Conservation (phyloP, 2,329 filamentous ascomycete genomes). For the Gnomoniopsis smithogilvyi region DNA sequence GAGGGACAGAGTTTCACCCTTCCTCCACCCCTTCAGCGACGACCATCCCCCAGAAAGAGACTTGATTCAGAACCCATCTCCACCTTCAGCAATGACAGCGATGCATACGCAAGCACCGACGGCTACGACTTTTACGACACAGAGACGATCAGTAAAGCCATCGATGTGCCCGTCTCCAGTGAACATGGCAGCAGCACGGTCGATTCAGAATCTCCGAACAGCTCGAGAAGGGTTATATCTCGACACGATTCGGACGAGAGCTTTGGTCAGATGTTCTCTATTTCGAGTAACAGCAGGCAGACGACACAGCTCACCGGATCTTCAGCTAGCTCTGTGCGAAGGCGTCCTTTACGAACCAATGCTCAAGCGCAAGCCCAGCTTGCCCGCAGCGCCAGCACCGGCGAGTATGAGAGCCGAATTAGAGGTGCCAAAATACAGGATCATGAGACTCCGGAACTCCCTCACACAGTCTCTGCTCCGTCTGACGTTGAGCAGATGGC, state of each 20-base stretch:
- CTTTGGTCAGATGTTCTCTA: constrained; percentile 56
- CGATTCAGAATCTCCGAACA: constrained; percentile 30
- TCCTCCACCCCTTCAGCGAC: constrained; percentile 36
- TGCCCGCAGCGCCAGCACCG: constrained; percentile 26
- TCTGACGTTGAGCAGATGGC: constrained; percentile 19
- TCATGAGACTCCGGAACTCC: not conserved
- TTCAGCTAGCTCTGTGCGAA: constrained; percentile 27
- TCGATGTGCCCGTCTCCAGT: constrained; percentile 47
- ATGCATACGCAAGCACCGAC: constrained; percentile 50
- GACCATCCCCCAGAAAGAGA: constrained; percentile 34
- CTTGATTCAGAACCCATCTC: constrained; percentile 51
- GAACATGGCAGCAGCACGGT: constrained; percentile 37
- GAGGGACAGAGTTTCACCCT: constrained; percentile 50
- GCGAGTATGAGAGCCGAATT: constrained; percentile 44
- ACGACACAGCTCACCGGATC: constrained; percentile 35
- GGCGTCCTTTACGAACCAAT: constrained; percentile 6
- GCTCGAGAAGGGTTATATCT: constrained; percentile 25
- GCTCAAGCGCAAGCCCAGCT: constrained; percentile 4
- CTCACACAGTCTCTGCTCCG: not conserved
- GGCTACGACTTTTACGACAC: constrained; percentile 66
- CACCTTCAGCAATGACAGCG: constrained; percentile 47
- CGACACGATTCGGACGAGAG: constrained; percentile 59
- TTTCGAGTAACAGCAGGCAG: constrained; percentile 47
- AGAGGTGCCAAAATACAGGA: constrained; percentile 29
- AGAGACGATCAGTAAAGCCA: constrained; percentile 48